Conservation (phyloP, 1,139 yeast species). For the Blastobotrys malaysiensis region DNA sequence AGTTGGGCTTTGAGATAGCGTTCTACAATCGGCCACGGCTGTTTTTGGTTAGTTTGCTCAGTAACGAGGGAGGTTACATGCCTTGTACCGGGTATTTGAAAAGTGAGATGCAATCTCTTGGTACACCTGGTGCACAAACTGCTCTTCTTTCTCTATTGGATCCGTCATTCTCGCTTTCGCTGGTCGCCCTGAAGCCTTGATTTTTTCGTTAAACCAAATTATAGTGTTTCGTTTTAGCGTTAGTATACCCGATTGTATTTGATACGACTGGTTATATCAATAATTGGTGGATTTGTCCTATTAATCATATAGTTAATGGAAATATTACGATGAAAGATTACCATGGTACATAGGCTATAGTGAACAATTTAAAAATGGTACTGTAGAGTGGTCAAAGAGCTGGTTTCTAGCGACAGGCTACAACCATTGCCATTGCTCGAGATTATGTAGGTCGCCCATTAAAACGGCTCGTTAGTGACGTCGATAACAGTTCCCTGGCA, state of each 20-base stretch:
- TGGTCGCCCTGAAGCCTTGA: background rate
- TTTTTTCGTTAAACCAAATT: background rate
- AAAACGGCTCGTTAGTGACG: conserved; percentile 12
- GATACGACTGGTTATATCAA: too few relatives aligned
- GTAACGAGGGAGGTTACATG: conserved; percentile 11
- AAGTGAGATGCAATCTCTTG: conserved; percentile 90
- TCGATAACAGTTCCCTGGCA: conserved; percentile 15
- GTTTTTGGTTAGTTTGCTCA: background rate
- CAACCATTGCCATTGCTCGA: too few relatives aligned
- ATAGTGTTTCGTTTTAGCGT: background rate
- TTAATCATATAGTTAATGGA: too few relatives aligned
- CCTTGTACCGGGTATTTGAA: conserved; percentile 82
- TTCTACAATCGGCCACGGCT: conserved; percentile 95
- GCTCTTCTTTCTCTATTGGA: conserved; percentile 51
- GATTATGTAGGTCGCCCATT: too few relatives aligned
- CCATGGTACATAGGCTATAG: too few relatives aligned
- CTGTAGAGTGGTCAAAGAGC: too few relatives aligned
- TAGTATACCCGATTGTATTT: background rate
- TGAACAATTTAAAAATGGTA: too few relatives aligned
- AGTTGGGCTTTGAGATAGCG: conserved; percentile 46
- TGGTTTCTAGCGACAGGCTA: too few relatives aligned
- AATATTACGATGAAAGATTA: too few relatives aligned
- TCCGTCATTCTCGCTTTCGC: background rate
- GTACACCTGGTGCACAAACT: conserved; percentile 82
- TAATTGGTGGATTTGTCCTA: too few relatives aligned